Base-by-base conservation (phyloP, 768 basidiomycete genomes). In the Suillus discolor region DNA sequence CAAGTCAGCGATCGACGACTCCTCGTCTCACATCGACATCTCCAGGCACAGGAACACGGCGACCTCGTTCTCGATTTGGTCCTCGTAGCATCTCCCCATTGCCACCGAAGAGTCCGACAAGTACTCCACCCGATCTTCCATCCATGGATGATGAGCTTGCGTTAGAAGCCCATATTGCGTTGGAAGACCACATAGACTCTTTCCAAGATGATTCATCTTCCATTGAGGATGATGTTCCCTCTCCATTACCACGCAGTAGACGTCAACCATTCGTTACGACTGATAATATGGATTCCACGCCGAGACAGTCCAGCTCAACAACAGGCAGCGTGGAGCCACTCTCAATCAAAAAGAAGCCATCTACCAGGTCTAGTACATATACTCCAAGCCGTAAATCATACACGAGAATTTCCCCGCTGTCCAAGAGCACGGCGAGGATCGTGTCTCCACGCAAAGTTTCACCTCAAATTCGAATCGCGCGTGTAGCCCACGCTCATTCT, bases 261-360 rank as follows among this genome's bases (percentile, higher is more conserved):
- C 87, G 91, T 45, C 89, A 89, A 71, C 83, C 88, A 23, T 87
- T 92, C 68, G 82, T 84, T 62, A 83, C 83, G 1, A 80, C 81
- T 25, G 80, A 75, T 39, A 88, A 86, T 71, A 77, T 75, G 15
- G 88, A 90, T 36, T 73, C 80, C 34, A 87, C 84, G 0, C 87
- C 89, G 11, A 87, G 83, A 70, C 72, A 70, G 18, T 64, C 72
- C 66, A 67, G 72, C 41, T 70, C 79, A 64, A 77, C 79, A 31
- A 76, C 82, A 39, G 64, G 76, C 63, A 81, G 79, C 31, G 83
- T 94, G 25, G 92, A 92, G 71, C 93, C 93, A 8, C 79, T 95
- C 66, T 91, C 89, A 2, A 94, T 95, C 75, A 93, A 89, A 82
- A 94, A 95, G 81, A 93, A 92, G 75, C 81, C 84, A 6, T 91